Conservation (phyloP, 75 land plant species). For the Adiantum capillusveneris region DNA sequence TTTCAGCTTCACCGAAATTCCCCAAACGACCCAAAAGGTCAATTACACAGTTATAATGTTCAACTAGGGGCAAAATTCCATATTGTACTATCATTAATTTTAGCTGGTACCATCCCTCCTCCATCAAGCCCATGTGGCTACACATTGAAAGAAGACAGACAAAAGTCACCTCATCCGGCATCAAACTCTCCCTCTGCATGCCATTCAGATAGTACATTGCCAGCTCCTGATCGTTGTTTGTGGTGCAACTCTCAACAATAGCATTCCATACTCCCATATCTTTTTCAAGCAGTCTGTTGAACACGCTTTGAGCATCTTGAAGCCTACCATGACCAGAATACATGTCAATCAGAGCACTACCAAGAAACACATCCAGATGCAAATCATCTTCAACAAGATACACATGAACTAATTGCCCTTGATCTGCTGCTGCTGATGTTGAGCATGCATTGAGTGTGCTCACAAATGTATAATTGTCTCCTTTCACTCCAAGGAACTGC, state of each 20-base stretch:
- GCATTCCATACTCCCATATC: constrained; percentile 45
- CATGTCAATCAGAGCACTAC: constrained; percentile 34
- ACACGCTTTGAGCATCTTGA: constrained; percentile 27
- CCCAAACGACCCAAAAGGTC: constrained; percentile 55
- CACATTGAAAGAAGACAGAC: constrained; percentile 49
- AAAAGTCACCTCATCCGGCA: constrained; percentile 41
- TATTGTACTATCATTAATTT: constrained; percentile 29
- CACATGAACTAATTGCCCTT: constrained; percentile 43
- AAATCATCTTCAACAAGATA: constrained; percentile 27
- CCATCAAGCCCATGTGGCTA: constrained; percentile 44
- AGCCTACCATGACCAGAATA: constrained; percentile 46
- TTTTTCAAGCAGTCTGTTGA: constrained; percentile 12
- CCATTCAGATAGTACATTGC: constrained; percentile 30
- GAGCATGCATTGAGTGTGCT: constrained; percentile 43
- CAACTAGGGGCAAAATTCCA: constrained; percentile 38
- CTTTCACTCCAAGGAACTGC: constrained; percentile 30
- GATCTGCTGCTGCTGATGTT: constrained; percentile 23
- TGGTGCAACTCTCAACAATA: constrained; percentile 50
- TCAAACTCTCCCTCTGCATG: constrained; percentile 31
- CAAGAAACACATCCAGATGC: constrained; percentile 22
- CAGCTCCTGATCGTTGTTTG: constrained; percentile 44
- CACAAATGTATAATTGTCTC: constrained; percentile 37
- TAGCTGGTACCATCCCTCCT: constrained; percentile 43
- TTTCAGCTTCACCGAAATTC: constrained; percentile 37
- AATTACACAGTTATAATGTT: constrained; percentile 52